phyloP scores from a whole-genome alignment of 1,284 basidiomycete species.

The Pseudozyma sp. region DNA sequence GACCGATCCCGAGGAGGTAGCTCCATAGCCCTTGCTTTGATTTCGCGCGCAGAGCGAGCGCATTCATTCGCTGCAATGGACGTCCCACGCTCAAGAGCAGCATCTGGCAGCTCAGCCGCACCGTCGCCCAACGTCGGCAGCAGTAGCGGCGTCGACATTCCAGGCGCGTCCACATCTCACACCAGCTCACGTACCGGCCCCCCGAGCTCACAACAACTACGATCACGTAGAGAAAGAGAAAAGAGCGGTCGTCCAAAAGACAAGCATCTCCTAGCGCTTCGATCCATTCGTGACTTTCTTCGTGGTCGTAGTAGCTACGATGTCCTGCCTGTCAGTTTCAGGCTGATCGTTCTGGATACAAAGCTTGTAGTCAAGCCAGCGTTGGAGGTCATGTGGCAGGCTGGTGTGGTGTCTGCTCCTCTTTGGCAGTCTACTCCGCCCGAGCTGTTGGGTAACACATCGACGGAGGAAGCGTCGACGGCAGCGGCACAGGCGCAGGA shows the following conservation, averaged over 20 bases:
- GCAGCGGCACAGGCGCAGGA: not conserved
- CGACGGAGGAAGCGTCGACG: slow-evolving; percentile 5
- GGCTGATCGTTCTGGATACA: slow-evolving; percentile 91
- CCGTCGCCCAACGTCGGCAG: not conserved
- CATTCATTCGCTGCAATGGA: slow-evolving; percentile 19
- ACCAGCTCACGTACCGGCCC: slow-evolving; percentile 19
- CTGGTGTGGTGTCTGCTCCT: slow-evolving; percentile 91
- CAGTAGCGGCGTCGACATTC: slow-evolving; percentile 26
- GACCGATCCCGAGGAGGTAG: no score
- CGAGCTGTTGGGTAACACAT: slow-evolving; percentile 23
- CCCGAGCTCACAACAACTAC: not conserved
- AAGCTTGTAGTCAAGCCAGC: slow-evolving; percentile 66
- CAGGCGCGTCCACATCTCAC: slow-evolving; percentile 26
- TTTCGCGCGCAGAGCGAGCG: not conserved
- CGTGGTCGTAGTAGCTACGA: slow-evolving; percentile 89
- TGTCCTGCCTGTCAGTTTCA: slow-evolving; percentile 93
- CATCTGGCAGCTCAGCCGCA: slow-evolving; percentile 22
- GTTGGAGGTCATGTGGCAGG: slow-evolving; percentile 68
- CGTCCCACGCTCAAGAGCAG: slow-evolving; percentile 28
- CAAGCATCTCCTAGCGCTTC: slow-evolving; percentile 73
- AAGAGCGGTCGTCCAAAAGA: slow-evolving; percentile 45
- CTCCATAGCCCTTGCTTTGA: no score
- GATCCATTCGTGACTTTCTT: slow-evolving; percentile 83
- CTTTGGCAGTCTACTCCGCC: slow-evolving; percentile 75
- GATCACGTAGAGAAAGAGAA: slow-evolving; percentile 36